Base-by-base conservation (phyloP, 106 monocot genomes). In the Dioscorea zingiberensis region DNA sequence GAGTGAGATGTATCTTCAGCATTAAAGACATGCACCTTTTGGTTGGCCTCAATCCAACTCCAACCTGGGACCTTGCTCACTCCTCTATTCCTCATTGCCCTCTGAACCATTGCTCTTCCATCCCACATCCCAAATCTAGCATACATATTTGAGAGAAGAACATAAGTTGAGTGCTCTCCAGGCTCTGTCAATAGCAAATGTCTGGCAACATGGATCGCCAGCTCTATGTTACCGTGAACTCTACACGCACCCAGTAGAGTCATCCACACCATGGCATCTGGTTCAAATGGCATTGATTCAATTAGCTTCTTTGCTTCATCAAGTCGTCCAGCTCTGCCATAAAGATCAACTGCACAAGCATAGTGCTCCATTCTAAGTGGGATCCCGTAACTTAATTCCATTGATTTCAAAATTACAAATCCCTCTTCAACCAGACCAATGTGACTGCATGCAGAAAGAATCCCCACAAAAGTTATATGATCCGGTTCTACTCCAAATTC, bases 1-100 rank as follows among this genome's bases (percentile, higher is more conserved):
- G 84, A 65, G 25, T 94, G 94, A 9, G 77, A 83, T 45, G 55
- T 79, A 73, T 94, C 94, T 54, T 90, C 91, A 28, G 87, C 87
- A 78, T 87, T 87, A 54, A 94, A 94, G 7, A 85, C 73, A 75
- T 91, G 82, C 26, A 94, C 77, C 61, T 62, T 66, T 38, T 85
- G 85, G n/a, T 71, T 69, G 13, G 85, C 75, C 67, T 90, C 94
- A 66, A 90, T 85, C 94, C 94, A 94, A 76, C 94, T 94, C 79
- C 84, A 94, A 48, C 94, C 94, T 27, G 94, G 91, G 4, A 87
- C 80, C 71, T 94, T 94, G 9, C 47, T 75, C 71, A 90, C 53
- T 23, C 85, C 80, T 74, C 87, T 80, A 17, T 79, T 76, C 69
- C 72, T 83, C 94, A 94, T 94, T 12, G 60, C 73, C 76, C 63